Evolutionary conservation across 1,284 basidiomycete genomes (phyloP).

Genomic region (Ceratobasidium sp.): DNA sequence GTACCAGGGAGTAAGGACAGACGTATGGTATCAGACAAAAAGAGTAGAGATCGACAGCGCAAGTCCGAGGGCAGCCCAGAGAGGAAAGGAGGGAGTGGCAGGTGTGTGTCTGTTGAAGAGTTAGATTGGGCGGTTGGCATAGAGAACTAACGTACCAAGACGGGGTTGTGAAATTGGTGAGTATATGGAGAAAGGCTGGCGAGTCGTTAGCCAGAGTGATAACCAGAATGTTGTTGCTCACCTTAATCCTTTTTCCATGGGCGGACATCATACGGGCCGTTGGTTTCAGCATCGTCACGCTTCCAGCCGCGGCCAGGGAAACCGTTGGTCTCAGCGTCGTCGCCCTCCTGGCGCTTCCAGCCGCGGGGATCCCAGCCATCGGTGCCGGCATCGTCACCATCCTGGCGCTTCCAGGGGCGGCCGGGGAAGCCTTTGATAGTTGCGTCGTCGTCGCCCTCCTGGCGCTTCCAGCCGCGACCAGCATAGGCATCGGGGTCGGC

Average conservation of each 20-base stretch:
- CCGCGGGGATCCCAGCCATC: background rate
- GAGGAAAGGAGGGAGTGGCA: conserved; percentile 1
- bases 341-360: conserved; percentile 1
- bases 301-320: too few relatives aligned
- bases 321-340: too few relatives aligned
- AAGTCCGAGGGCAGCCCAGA: background rate
- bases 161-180: background rate
- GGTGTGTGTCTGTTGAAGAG: background rate
- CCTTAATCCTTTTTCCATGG: too few relatives aligned
- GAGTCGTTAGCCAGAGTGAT: background rate
- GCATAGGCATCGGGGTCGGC: background rate
- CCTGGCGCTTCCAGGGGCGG: background rate
- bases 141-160: background rate
- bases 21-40: background rate
- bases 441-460: background rate
- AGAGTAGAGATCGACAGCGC: background rate
- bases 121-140: background rate
- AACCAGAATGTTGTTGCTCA: background rate
- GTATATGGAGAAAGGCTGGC: background rate
- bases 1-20: conserved; percentile 30
- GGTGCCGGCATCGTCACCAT: background rate
- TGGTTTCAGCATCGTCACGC: too few relatives aligned
- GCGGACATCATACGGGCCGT: too few relatives aligned
- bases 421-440: background rate
- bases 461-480: conserved; percentile 1